Evolutionary conservation across 208 protist genomes (phyloP).

Genomic region (Wallacemonas sp.): DNA sequence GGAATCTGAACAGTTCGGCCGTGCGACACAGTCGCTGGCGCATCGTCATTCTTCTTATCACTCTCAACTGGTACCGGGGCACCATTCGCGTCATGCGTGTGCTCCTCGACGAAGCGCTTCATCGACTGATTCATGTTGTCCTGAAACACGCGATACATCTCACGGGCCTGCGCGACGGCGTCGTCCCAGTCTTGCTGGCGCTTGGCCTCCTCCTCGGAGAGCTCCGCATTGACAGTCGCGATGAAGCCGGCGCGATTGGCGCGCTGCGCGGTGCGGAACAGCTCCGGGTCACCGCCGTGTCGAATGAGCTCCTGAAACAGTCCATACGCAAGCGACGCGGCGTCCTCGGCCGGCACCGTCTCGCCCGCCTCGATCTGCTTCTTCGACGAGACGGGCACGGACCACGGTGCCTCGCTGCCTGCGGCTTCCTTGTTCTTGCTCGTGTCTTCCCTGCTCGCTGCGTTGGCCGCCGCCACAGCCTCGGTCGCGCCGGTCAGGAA

Average conservation of each 20-base stretch:
- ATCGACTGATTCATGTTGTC: constrained; percentile 2
- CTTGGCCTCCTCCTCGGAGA: constrained; percentile 11
- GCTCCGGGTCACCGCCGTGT: constrained; percentile 8
- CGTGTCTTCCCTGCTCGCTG: too few relatives aligned
- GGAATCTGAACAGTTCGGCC: not conserved
- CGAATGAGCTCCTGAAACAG: constrained; percentile 15
- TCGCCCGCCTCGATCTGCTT: not conserved
- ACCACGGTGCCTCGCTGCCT: not conserved
- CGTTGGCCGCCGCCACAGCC: too few relatives aligned
- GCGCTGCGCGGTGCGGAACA: constrained; percentile 10
- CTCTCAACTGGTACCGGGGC: not conserved
- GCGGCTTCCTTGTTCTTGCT: not conserved
- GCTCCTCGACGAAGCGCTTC: constrained; percentile 8
- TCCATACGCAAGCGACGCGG: constrained; percentile 11
- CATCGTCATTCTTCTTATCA: not conserved
- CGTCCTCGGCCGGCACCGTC: not conserved
- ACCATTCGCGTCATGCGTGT: not conserved
- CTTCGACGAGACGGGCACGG: not conserved
- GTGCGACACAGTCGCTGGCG: not conserved
- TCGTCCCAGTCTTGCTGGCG: constrained; percentile 45
- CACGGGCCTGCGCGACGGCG: constrained; percentile 36
- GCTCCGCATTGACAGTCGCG: not conserved
- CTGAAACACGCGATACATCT: constrained; percentile 65
- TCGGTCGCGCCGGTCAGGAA: not conserved
- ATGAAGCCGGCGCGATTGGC: not conserved